Evolutionary conservation across 2,329 filamentous ascomycete genomes (phyloP).

Genomic region (Calonectria hawksworthii): DNA sequence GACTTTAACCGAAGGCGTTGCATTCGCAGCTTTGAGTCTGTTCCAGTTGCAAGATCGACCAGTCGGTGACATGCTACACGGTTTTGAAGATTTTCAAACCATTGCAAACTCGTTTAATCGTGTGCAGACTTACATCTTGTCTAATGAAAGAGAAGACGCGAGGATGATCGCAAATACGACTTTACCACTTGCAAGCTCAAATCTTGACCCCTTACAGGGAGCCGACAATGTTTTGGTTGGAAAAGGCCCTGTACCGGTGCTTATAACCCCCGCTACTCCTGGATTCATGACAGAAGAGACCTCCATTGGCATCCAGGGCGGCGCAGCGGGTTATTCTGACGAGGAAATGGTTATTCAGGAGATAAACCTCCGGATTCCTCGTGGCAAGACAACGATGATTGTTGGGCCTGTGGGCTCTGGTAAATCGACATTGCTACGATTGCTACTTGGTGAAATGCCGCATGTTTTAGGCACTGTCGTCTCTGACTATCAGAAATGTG

Average conservation of each 20-base stretch:
- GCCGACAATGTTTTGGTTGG: neutral
- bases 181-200: neutral
- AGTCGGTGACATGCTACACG: neutral
- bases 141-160: neutral
- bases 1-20: neutral
- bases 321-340: neutral
- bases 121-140: neutral
- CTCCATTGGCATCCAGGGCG: neutral
- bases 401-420: neutral
- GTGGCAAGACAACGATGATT: conserved; percentile 1
- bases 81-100: neutral
- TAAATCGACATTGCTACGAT: neutral
- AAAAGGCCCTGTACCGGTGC: too few species aligned
- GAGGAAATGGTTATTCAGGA: neutral
- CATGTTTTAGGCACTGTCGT: conserved; percentile 16
- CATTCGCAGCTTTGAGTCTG: neutral
- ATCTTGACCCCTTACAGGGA: neutral
- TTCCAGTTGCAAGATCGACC: neutral
- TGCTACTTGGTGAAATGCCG: neutral
- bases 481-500: neutral
- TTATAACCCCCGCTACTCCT: neutral
- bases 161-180: neutral
- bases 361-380: neutral
- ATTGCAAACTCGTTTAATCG: neutral
- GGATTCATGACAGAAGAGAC: neutral